These are phyloP conservation scores for Penicillium paneum DNA, from an alignment of 2,329 filamentous ascomycete genomes.

Conservation along the genomic window DNA sequence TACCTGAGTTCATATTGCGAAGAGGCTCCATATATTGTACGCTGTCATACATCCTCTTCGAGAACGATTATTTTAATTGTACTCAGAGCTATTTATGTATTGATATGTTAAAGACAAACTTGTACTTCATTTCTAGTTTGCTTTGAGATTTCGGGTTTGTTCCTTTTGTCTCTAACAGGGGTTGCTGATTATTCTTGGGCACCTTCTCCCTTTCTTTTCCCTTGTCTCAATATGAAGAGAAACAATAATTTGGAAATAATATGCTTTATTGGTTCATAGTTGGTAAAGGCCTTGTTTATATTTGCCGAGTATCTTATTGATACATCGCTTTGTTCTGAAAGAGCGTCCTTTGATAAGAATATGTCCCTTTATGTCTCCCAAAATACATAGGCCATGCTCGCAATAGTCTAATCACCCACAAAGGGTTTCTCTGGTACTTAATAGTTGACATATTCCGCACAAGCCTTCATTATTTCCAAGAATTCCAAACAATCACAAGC, in stretches of 20 bases:
- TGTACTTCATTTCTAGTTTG: background rate
- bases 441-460: background rate
- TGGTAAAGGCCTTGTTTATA: background rate
- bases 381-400: background rate
- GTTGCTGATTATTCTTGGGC: no score
- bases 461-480: background rate
- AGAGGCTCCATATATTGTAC: no score
- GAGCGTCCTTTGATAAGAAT: background rate
- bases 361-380: background rate
- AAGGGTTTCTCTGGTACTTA: background rate
- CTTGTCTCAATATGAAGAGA: background rate
- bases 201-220: background rate
- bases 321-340: background rate
- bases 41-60: background rate
- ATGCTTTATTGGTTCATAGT: background rate
- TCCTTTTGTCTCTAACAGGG: background rate
- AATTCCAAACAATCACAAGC: background rate
- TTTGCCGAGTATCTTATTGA: background rate
- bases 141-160: background rate
- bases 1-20: no score
- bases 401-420: background rate
- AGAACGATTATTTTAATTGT: background rate
- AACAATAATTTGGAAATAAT: background rate
- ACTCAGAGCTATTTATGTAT: background rate
- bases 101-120: background rate